These are phyloP conservation scores for Tuber microsphaerosporum DNA, from an alignment of 495 filamentous ascomycete species.

Conservation along the genomic window DNA sequence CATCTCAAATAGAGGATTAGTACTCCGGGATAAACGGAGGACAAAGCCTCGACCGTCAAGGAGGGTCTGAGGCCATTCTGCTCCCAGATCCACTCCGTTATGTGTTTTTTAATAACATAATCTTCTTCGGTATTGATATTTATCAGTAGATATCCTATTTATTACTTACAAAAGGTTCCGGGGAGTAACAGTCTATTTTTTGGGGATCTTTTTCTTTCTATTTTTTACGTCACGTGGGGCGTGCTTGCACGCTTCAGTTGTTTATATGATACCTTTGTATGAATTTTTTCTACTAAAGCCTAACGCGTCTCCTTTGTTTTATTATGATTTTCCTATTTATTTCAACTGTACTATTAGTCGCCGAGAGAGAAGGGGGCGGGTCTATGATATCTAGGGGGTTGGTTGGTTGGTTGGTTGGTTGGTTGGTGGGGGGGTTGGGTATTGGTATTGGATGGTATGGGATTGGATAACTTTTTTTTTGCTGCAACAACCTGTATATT, in stretches of 20 bases:
- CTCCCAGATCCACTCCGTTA: background rate
- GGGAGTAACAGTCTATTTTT: background rate
- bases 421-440: background rate
- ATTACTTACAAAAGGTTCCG: background rate
- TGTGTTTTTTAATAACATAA: background rate
- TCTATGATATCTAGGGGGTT: background rate
- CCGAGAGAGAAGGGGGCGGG: background rate
- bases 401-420: slow-evolving; percentile 4
- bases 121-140: slow-evolving; percentile 6
- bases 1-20: slow-evolving; percentile 25
- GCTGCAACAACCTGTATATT: slow-evolving; percentile 1
- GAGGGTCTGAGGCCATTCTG: slow-evolving; percentile 9
- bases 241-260: background rate
- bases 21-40: slow-evolving; percentile 34
- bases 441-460: background rate
- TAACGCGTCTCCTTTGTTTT: slow-evolving; percentile 6
- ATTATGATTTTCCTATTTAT: background rate
- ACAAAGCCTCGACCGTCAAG: slow-evolving; percentile 11
- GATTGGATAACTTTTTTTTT: background rate
- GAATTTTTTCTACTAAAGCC: background rate
- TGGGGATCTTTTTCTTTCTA: background rate
- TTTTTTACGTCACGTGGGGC: background rate
- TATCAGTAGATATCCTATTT: slow-evolving; percentile 4
- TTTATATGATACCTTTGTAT: slow-evolving; percentile 1
- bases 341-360: background rate